phyloP scores from a whole-genome alignment of 805 yeast genomes.

The Wickerhamomyces chambardii region DNA sequence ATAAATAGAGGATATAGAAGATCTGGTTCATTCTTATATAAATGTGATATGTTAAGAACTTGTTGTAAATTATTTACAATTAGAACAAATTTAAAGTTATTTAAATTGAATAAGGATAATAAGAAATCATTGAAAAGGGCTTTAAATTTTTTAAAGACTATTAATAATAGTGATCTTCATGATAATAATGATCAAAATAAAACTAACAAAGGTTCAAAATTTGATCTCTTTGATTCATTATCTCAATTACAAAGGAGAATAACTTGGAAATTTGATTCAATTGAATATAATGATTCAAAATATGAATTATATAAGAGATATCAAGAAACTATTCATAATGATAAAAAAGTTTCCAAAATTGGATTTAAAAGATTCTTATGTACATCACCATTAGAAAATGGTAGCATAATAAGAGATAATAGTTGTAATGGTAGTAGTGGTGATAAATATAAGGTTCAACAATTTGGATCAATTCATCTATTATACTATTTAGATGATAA shows the following conservation, averaged over 20 bases:
- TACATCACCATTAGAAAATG: no score
- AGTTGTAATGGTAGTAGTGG: constrained; percentile 1
- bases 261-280: constrained; percentile 41
- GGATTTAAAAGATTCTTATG: constrained; percentile 65
- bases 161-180: background rate
- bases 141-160: constrained; percentile 1
- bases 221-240: constrained; percentile 25
- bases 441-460: constrained; percentile 5
- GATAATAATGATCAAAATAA: constrained; percentile 5
- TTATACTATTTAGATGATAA: constrained; percentile 57
- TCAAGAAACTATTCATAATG: constrained; percentile 65
- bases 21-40: constrained; percentile 61
- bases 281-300: constrained; percentile 47
- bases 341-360: constrained; percentile 33
- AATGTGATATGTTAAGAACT: constrained; percentile 57
- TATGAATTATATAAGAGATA: constrained; percentile 55
- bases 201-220: constrained; percentile 8
- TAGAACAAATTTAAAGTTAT: constrained; percentile 40
- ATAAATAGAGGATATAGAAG: constrained; percentile 74
- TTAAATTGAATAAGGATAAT: constrained; percentile 54
- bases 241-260: constrained; percentile 27
- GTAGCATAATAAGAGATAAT: no score
- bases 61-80: constrained; percentile 82
- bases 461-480: constrained; percentile 67
- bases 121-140: constrained; percentile 59